These are phyloP conservation scores for Cladophialophora immunda DNA, from an alignment of 2,329 filamentous ascomycete species.

Conservation along the genomic window DNA sequence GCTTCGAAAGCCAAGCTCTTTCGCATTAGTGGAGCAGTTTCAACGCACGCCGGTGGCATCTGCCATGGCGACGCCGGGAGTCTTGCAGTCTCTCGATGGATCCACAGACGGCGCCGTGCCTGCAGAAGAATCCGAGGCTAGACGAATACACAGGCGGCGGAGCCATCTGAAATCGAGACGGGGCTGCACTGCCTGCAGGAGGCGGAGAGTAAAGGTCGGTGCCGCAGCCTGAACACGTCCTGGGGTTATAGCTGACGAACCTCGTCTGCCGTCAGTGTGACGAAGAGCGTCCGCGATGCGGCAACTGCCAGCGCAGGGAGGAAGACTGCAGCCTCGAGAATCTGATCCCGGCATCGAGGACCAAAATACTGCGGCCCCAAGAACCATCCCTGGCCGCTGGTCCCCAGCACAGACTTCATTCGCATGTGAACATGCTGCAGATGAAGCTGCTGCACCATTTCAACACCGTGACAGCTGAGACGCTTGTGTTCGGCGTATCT, in stretches of 20 bases:
- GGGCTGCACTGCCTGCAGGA: conserved; percentile 9
- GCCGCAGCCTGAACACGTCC: not conserved
- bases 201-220: conserved; percentile 9
- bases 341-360: not conserved
- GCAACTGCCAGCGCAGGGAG: not conserved
- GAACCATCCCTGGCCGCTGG: not conserved
- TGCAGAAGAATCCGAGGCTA: not conserved
- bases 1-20: too few species aligned
- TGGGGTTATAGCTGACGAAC: not conserved
- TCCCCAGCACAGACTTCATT: not conserved
- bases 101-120: not conserved
- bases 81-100: not conserved
- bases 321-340: not conserved
- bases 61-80: not conserved
- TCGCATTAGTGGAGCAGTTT: not conserved
- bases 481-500: not conserved
- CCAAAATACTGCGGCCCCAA: not conserved
- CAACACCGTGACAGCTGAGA: conserved; percentile 4
- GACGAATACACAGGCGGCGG: conserved; percentile 46
- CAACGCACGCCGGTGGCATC: too few species aligned
- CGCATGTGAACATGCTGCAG: conserved; percentile 14
- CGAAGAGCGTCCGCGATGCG: not conserved
- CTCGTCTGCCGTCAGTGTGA: not conserved
- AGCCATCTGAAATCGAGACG: conserved; percentile 4
- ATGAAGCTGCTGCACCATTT: conserved; percentile 19